phyloP scores from a whole-genome alignment of 441 rosid species.

The Brassica balearica region DNA sequence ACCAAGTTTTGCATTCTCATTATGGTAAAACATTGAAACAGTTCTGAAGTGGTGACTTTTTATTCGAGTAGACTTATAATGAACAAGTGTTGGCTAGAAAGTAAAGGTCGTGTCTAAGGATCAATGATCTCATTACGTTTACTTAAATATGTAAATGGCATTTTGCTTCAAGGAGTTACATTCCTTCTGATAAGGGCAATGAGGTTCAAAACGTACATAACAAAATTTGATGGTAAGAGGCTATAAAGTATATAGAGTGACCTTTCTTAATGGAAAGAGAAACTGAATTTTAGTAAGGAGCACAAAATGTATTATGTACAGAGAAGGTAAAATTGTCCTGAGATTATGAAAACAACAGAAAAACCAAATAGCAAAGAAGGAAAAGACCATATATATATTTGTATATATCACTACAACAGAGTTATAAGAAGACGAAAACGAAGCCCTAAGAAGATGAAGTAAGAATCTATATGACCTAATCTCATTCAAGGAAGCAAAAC shows the following conservation, averaged over 20 bases:
- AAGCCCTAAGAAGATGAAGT: slow-evolving; percentile 28
- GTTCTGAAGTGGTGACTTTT: neutral
- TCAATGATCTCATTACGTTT: neutral
- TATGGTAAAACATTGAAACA: neutral
- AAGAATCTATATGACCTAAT: slow-evolving; percentile 36
- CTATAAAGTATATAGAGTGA: neutral
- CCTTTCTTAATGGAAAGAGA: slow-evolving; percentile 1
- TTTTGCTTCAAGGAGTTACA: neutral
- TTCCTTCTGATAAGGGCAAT: neutral
- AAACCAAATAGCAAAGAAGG: slow-evolving; percentile 21
- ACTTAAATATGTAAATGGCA: neutral
- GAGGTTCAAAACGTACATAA: neutral
- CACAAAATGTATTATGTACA: slow-evolving; percentile 42
- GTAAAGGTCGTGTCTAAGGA: neutral
- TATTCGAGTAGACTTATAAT: neutral
- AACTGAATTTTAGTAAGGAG: slow-evolving; percentile 35
- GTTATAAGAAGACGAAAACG: slow-evolving; percentile 2
- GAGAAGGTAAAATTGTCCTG: slow-evolving; percentile 17
- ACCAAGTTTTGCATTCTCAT: neutral
- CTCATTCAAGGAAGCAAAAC: slow-evolving; percentile 36
- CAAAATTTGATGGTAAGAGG: neutral
- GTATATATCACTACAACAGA: slow-evolving; percentile 32
- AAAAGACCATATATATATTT: slow-evolving; percentile 18
- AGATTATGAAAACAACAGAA: slow-evolving; percentile 17
- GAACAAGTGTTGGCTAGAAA: neutral